Percentiles rank a stretch among this genome's conserved stretches.
These are phyloP conservation scores for Ogataea nonfermentans DNA, from an alignment of 805 yeast genomes.

Conservation along the genomic window DNA sequence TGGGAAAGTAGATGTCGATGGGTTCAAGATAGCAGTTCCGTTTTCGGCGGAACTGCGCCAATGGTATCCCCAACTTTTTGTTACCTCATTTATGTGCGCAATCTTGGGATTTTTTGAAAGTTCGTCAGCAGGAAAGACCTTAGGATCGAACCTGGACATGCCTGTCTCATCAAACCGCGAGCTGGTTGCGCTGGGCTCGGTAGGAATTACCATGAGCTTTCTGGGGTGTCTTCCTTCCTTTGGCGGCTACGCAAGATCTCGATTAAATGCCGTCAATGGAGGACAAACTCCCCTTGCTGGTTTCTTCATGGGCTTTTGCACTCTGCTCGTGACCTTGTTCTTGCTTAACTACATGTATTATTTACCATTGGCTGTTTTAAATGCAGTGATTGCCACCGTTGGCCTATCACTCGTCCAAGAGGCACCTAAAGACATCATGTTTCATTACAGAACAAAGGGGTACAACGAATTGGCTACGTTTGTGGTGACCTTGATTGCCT, in stretches of 20 bases:
- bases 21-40: constrained; percentile 57
- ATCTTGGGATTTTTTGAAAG: constrained; percentile 90
- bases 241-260: constrained; percentile 95
- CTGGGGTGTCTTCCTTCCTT: constrained; percentile 81
- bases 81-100: constrained; percentile 76
- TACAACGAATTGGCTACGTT: constrained; percentile 74
- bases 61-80: constrained; percentile 53
- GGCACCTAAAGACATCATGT: constrained; percentile 72
- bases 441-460: constrained; percentile 72
- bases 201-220: constrained; percentile 59
- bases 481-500: constrained; percentile 57
- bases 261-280: constrained; percentile 82
- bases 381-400: constrained; percentile 76
- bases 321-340: constrained; percentile 61
- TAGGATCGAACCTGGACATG: constrained; percentile 69
- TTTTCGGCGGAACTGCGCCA: constrained; percentile 44
- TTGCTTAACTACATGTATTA: constrained; percentile 63
- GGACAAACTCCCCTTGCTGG: constrained; percentile 87
- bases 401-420: constrained; percentile 80
- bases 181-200: constrained; percentile 80
- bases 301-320: constrained; percentile 71
- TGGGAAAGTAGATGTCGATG: constrained; percentile 60
- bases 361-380: constrained; percentile 75
- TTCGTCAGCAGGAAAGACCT: constrained; percentile 85
- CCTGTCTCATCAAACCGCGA: constrained; percentile 87